phyloP scores from a whole-genome alignment of 306 rosid species.

The Casuarina glauca region DNA sequence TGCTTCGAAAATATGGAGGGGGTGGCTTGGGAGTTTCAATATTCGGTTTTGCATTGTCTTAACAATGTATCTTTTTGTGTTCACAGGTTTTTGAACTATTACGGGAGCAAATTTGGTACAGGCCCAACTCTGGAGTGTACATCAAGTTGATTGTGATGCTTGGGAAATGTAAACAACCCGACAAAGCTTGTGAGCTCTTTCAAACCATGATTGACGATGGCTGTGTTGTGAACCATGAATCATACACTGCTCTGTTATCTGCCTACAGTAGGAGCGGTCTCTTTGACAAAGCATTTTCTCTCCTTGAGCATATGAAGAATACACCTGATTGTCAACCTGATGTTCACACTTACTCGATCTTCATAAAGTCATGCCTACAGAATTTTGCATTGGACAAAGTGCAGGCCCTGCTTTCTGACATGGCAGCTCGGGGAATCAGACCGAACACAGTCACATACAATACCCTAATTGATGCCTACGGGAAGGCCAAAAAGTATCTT shows the following conservation, averaged over 20 bases:
- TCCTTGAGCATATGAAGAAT: conserved; percentile 75
- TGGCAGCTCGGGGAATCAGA: conserved; percentile 64
- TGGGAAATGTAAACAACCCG: conserved; percentile 93
- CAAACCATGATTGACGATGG: conserved; percentile 86
- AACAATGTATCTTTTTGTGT: not conserved
- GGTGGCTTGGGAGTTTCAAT: not conserved
- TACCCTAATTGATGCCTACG: conserved; percentile 84
- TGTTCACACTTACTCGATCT: conserved; percentile 84
- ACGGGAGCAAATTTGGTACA: conserved; percentile 90
- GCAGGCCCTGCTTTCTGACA: conserved; percentile 68
- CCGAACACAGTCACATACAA: conserved; percentile 87
- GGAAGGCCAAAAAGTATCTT: conserved; percentile 79
- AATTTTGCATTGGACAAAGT: conserved; percentile 74
- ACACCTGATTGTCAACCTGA: conserved; percentile 79
- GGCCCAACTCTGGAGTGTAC: conserved; percentile 69
- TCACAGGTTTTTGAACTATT: conserved; percentile 80
- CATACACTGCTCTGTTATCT: conserved; percentile 85
- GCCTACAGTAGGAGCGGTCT: conserved; percentile 87
- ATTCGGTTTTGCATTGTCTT: not conserved
- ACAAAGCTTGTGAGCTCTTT: conserved; percentile 74
- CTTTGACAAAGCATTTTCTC: conserved; percentile 75
- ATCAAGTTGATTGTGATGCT: conserved; percentile 89
- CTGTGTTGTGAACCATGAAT: conserved; percentile 61
- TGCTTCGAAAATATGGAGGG: not conserved
- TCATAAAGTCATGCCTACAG: conserved; percentile 84